Percentiles rank a stretch among this genome's conserved stretches.
Conservation (phyloP, 345 rosid species). For the Bruguiera gymnorhiza region DNA sequence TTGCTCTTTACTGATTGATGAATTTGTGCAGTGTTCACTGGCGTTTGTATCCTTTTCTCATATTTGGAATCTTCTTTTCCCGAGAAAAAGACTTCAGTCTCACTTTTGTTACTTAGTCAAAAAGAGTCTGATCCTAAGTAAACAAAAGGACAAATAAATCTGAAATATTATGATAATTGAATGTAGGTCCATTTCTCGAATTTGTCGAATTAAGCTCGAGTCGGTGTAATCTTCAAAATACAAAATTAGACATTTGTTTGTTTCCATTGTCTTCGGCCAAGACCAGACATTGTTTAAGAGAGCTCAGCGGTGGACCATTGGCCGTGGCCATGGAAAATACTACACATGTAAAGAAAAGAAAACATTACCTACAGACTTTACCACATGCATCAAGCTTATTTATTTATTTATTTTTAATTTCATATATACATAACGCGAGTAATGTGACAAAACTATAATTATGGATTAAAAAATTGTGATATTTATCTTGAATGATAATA, state of each 20-base stretch:
- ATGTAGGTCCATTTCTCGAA: too few species aligned
- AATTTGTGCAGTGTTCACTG: constrained; percentile 30
- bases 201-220: too few species aligned
- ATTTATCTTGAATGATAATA: too few species aligned
- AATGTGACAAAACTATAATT: too few species aligned
- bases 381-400: too few species aligned
- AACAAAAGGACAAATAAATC: not conserved
- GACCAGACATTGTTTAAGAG: not conserved
- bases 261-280: not conserved
- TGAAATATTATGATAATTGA: too few species aligned
- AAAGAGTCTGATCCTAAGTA: constrained; percentile 5
- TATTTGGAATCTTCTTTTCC: constrained; percentile 44
- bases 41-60: constrained; percentile 16
- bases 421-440: too few species aligned
- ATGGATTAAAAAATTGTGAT: too few species aligned
- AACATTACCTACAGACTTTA: too few species aligned
- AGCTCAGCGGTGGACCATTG: not conserved
- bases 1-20: constrained; percentile 14
- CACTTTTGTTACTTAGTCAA: constrained; percentile 9
- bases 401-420: too few species aligned
- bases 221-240: too few species aligned
- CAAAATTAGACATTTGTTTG: not conserved
- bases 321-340: too few species aligned
- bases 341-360: not conserved
- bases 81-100: constrained; percentile 17